A percentile compares a stretch with the other conserved stretches of the same genome.
Evolutionary conservation across 441 rosid genomes (phyloP).

Genomic region (Populus hybrid): DNA sequence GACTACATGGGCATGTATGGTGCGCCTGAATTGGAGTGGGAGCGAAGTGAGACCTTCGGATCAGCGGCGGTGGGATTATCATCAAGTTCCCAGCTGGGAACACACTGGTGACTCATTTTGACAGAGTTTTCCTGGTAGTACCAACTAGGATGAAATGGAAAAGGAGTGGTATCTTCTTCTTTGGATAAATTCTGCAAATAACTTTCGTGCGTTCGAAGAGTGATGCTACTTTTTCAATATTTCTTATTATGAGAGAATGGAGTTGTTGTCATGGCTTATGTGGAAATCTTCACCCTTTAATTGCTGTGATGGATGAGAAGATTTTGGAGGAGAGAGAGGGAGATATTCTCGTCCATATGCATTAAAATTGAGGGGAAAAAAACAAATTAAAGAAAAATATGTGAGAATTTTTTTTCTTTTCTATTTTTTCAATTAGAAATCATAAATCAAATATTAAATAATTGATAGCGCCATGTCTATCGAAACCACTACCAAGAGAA

Average conservation of each 20-base stretch:
- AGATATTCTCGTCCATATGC: not conserved
- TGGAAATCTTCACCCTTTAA: not conserved
- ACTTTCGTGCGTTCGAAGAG: not conserved
- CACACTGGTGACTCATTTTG: conserved; percentile 81
- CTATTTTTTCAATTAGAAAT: no score
- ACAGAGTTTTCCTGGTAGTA: not conserved
- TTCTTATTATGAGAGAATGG: not conserved
- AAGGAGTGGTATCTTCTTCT: not conserved
- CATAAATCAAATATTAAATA: no score
- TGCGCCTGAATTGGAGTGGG: conserved; percentile 33
- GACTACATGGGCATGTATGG: conserved; percentile 46
- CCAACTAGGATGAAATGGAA: not conserved
- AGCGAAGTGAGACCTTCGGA: conserved; percentile 32
- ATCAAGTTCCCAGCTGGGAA: conserved; percentile 67
- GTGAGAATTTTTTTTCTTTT: not conserved
- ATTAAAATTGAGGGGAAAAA: no score
- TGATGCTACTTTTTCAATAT: not conserved
- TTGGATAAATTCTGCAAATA: not conserved
- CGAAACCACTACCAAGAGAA: not conserved
- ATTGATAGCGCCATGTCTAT: not conserved
- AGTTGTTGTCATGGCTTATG: not conserved
- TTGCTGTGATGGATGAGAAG: not conserved
- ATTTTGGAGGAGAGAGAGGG: not conserved
- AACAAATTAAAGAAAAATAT: no score
- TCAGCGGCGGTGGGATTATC: conserved; percentile 30